Evolutionary conservation across 2,329 filamentous ascomycete genomes (phyloP).

Genomic region (Lasiodiplodia sp.): DNA sequence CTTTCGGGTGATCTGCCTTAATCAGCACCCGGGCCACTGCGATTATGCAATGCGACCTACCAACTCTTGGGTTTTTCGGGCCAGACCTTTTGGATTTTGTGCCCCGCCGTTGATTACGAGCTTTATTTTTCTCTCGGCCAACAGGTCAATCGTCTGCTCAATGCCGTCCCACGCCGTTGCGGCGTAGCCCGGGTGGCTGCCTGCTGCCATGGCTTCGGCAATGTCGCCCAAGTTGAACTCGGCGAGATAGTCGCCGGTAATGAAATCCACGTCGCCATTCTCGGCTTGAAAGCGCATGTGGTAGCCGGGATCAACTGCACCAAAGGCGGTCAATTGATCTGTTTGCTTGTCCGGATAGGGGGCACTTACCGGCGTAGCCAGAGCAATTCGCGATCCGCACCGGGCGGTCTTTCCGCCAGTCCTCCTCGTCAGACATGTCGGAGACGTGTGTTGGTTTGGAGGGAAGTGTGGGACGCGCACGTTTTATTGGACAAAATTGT

Average conservation of each 20-base stretch:
- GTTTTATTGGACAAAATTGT: slow-evolving; percentile 3
- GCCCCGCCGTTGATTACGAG: slow-evolving; percentile 65
- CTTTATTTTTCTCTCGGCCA: slow-evolving; percentile 60
- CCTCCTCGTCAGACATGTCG: slow-evolving; percentile 25
- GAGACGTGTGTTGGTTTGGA: neutral
- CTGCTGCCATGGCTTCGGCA: slow-evolving; percentile 49
- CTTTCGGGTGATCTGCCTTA: neutral
- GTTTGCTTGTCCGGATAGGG: neutral
- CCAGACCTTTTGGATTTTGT: slow-evolving; percentile 63
- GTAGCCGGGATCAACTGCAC: slow-evolving; percentile 46
- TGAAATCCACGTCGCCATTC: slow-evolving; percentile 48
- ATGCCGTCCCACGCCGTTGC: slow-evolving; percentile 60
- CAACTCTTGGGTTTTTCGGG: slow-evolving; percentile 51
- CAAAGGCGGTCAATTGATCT: neutral
- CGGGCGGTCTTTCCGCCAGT: slow-evolving; percentile 38
- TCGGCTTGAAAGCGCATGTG: slow-evolving; percentile 47
- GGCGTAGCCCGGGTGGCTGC: slow-evolving; percentile 54
- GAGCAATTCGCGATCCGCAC: slow-evolving; percentile 51
- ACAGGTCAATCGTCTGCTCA: slow-evolving; percentile 54
- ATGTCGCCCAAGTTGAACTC: slow-evolving; percentile 56
- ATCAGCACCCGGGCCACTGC: neutral
- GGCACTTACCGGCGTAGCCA: slow-evolving; percentile 38
- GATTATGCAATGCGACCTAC: neutral
- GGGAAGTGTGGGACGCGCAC: neutral
- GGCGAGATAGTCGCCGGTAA: slow-evolving; percentile 52